These are phyloP conservation scores for Adansonia digitata DNA, from an alignment of 345 rosid genomes.

Conservation along the genomic window DNA sequence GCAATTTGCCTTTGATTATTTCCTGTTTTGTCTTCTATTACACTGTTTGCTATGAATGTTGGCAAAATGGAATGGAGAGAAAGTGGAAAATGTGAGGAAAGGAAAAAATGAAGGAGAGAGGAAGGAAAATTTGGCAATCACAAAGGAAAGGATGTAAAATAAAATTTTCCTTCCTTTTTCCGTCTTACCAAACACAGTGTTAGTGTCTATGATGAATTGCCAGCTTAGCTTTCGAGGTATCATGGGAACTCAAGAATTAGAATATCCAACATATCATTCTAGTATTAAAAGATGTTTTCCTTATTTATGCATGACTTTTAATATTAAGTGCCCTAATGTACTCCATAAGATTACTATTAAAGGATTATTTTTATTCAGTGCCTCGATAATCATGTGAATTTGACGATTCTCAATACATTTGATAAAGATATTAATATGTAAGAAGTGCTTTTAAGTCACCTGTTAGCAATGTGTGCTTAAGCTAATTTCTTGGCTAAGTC, in stretches of 20 bases:
- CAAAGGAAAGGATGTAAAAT: too few species aligned
- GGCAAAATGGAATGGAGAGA: too few species aligned
- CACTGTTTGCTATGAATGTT: too few species aligned
- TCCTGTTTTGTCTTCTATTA: constrained; percentile 1
- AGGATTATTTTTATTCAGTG: neutral
- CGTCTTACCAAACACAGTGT: too few species aligned
- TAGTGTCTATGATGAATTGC: neutral
- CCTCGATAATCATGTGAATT: neutral
- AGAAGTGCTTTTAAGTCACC: neutral
- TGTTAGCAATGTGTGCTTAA: neutral
- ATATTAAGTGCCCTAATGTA: too few species aligned
- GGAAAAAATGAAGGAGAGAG: too few species aligned
- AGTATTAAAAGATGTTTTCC: too few species aligned
- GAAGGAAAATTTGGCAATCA: too few species aligned
- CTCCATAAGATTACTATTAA: neutral
- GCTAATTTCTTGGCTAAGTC: neutral
- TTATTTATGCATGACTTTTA: too few species aligned
- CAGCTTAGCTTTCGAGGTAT: neutral
- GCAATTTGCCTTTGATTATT: constrained; percentile 5
- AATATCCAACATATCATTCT: neutral
- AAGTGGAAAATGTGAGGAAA: too few species aligned
- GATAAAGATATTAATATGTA: too few species aligned
- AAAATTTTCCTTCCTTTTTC: too few species aligned
- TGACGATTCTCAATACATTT: neutral
- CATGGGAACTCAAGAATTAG: neutral